Evolutionary conservation across 1,284 basidiomycete species (phyloP).

Genomic region (Coniophora puteana): DNA sequence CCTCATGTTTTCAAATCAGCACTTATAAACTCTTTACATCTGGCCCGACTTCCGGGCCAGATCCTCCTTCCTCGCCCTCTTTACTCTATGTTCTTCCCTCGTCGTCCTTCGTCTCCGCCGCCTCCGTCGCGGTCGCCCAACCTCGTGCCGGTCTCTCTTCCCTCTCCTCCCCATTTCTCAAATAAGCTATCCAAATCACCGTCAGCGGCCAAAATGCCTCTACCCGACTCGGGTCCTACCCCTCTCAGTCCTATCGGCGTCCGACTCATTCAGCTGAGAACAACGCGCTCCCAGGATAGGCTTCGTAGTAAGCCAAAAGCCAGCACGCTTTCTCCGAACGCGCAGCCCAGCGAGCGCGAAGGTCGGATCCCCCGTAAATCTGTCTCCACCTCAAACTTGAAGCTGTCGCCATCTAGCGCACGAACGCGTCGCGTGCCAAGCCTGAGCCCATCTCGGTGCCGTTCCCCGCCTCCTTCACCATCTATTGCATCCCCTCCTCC

Average conservation of each 20-base stretch:
- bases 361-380: constrained; percentile 5
- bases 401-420: too few relatives aligned
- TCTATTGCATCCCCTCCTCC: constrained; percentile 21
- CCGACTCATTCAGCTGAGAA: constrained; percentile 9
- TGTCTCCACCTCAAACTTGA: constrained; percentile 2
- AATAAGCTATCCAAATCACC: constrained; percentile 5
- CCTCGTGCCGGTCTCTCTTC: constrained; percentile 16
- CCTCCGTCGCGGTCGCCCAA: constrained; percentile 25
- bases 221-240: constrained; percentile 7
- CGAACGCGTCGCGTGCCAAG: too few relatives aligned
- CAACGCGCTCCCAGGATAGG: constrained; percentile 10
- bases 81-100: constrained; percentile 16
- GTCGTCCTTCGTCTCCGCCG: constrained; percentile 15
- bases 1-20: constrained; percentile 4
- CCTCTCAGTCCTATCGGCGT: constrained; percentile 9
- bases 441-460: constrained; percentile 21
- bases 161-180: constrained; percentile 14
- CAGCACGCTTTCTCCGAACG: constrained; percentile 9
- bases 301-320: constrained; percentile 9
- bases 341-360: too few relatives aligned
- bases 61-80: not conserved
- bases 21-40: constrained; percentile 1
- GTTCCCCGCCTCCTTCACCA: constrained; percentile 25
- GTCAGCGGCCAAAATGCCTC: constrained; percentile 4
- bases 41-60: not conserved